A percentile compares a stretch with the other conserved stretches of the same genome.
Evolutionary conservation across 805 yeast species (phyloP).

Genomic region (Lipomyces lipofer): DNA sequence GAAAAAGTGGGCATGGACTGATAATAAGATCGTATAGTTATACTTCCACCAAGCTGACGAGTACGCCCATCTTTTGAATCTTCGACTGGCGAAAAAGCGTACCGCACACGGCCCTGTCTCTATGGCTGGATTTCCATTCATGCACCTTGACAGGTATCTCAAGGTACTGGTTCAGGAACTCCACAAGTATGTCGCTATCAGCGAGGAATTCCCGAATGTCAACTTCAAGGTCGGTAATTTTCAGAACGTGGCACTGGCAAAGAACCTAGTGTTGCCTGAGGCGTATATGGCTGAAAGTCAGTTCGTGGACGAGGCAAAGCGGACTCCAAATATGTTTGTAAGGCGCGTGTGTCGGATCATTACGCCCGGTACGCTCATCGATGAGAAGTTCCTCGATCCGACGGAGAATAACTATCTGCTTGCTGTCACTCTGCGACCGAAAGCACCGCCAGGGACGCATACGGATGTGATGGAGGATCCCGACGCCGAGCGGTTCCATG

Average conservation of each 20-base stretch:
- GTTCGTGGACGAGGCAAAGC: neutral
- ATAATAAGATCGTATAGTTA: slow-evolving; percentile 45
- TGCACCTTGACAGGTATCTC: slow-evolving; percentile 69
- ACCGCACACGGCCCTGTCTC: slow-evolving; percentile 47
- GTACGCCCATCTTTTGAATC: slow-evolving; percentile 67
- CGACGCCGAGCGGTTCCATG: slow-evolving; percentile 30
- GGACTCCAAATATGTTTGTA: slow-evolving; percentile 42
- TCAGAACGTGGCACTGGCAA: slow-evolving; percentile 19
- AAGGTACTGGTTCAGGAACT: slow-evolving; percentile 69
- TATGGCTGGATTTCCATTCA: slow-evolving; percentile 90
- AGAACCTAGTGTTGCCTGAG: slow-evolving; percentile 27
- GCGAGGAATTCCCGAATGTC: slow-evolving; percentile 58
- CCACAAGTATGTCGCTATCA: slow-evolving; percentile 72
- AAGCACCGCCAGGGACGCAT: neutral
- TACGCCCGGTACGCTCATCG: slow-evolving; percentile 90
- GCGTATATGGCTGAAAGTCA: slow-evolving; percentile 32
- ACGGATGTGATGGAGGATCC: slow-evolving; percentile 13
- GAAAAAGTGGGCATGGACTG: slow-evolving; percentile 22
- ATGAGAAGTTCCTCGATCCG: slow-evolving; percentile 77
- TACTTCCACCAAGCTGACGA: slow-evolving; percentile 85
- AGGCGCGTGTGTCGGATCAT: slow-evolving; percentile 77
- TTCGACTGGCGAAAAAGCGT: slow-evolving; percentile 63
- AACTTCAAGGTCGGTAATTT: slow-evolving; percentile 13
- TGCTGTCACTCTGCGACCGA: slow-evolving; percentile 46
- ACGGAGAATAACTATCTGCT: slow-evolving; percentile 69